Evolutionary conservation across 2,329 filamentous ascomycete genomes (phyloP), one percentile per base, ranked within the genome.

Genomic region (Pestalotiopsis fici): DNA sequence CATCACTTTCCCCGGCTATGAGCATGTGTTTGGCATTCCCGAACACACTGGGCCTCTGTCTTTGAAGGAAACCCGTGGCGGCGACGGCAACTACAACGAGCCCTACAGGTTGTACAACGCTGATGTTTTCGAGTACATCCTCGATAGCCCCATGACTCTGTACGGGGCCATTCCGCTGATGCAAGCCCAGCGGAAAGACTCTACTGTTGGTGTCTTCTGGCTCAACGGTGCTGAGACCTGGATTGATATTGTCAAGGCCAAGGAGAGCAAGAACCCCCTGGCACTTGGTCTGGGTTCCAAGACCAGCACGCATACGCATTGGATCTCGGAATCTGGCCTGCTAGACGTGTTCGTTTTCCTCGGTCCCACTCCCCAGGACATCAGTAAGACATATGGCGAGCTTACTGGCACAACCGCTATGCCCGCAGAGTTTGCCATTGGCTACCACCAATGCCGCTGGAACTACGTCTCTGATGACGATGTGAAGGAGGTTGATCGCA

Each of bases 391-490:
- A 35, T 99, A 97, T 78, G 90, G 91, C 69, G 93, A 97, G 78
- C 88, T 99, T 59, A 99, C 96, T 9, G 96, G 96, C 28, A 95
- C 91, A 75, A 96, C 94, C 35, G 91, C 95, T 68, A 88, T 99
- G 80, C 96, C 96, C 1, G 94, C 97, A 75, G 92, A 96, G 70
- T 98, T 98, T 74, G 88, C 95, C 2, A 90, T 99, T 72, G 96
- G 89, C 13, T 98, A 98, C 80, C 96, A 99, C 77, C 96, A 99
- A 79, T 98, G 96, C 79, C 92, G 96, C 74, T 99, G 96, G 96
- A 99, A 99, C 82, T 99, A 99, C 78, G 91, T 98, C 66, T 97
- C 94, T 1, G 95, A 98, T 74, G 94, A 98, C 71, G 96, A 99
- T 80, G 95, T 99, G 67, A 97, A 93, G 79, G 95, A 98, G 75